Evolutionary conservation across 371 early-diverging fungal species (phyloP).

Genomic region (Basidiobolus meristosporus): DNA sequence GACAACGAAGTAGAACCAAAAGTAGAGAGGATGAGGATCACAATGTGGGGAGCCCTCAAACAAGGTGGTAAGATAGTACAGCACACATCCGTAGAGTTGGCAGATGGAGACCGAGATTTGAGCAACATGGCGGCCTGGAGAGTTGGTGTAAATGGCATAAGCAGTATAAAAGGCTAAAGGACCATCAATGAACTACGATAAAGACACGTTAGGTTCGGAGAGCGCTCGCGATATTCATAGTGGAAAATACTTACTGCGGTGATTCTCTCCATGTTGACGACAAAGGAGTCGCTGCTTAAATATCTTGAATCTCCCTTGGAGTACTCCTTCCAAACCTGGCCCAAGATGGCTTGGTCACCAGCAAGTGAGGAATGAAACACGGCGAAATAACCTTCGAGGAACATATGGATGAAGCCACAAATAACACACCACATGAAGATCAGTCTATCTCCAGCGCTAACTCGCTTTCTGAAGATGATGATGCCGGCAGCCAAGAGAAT

Average conservation of each 20-base stretch:
- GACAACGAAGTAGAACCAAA: conserved; percentile 55
- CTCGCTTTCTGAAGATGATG: too few relatives aligned
- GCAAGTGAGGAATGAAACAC: conserved; percentile 34
- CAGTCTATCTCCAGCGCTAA: too few relatives aligned
- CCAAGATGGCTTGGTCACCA: conserved; percentile 33
- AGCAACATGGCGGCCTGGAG: conserved; percentile 40
- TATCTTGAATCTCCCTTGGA: conserved; percentile 74
- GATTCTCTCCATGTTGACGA: conserved; percentile 66
- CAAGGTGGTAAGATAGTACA: conserved; percentile 47
- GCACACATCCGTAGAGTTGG: conserved; percentile 57
- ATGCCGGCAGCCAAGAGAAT: conserved; percentile 10
- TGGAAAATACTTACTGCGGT: conserved; percentile 44
- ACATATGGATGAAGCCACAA: conserved; percentile 55
- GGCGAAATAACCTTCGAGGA: conserved; percentile 76
- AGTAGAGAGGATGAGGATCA: conserved; percentile 46
- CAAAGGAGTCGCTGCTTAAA: conserved; percentile 52
- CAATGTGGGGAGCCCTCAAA: conserved; percentile 39
- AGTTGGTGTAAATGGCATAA: conserved; percentile 29
- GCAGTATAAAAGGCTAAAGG: conserved; percentile 47
- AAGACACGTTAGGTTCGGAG: too few relatives aligned
- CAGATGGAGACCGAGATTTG: conserved; percentile 47
- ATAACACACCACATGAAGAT: conserved; percentile 63
- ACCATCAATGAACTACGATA: conserved; percentile 59
- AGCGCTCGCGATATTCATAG: too few relatives aligned
- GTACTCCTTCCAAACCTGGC: conserved; percentile 86